A percentile compares a stretch with the other conserved stretches of the same genome.
Conservation (phyloP, 768 basidiomycete genomes). For the Leccinum disarticulatum region DNA sequence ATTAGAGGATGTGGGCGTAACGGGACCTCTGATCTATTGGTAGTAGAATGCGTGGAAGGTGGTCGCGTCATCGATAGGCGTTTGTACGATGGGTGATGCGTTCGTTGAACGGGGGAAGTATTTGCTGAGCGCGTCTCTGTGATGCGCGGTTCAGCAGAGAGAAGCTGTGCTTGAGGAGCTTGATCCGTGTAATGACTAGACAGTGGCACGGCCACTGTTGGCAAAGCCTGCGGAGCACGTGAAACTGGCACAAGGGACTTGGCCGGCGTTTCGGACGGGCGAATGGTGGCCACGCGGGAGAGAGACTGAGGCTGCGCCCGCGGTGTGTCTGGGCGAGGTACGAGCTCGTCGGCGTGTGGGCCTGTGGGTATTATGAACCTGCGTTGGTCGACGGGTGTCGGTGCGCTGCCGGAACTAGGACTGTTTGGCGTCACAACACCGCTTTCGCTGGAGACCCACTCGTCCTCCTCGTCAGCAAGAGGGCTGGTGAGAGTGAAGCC, state of each 20-base stretch:
- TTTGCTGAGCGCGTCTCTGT: slow-evolving; percentile 39
- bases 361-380: slow-evolving; percentile 10
- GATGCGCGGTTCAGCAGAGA: slow-evolving; percentile 20
- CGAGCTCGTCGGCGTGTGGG: slow-evolving; percentile 16
- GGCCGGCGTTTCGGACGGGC: slow-evolving; percentile 27
- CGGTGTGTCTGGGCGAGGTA: slow-evolving; percentile 30
- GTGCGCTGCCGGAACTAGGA: slow-evolving; percentile 43
- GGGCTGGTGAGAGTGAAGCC: slow-evolving; percentile 62
- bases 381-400: slow-evolving; percentile 32
- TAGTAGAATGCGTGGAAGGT: slow-evolving; percentile 61
- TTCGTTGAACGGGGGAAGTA: slow-evolving; percentile 39
- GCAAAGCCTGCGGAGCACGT: slow-evolving; percentile 20
- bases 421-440: slow-evolving; percentile 67
- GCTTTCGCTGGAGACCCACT: slow-evolving; percentile 79
- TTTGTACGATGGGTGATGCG: slow-evolving; percentile 36
- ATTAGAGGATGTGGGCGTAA: slow-evolving; percentile 77
- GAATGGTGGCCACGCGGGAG: slow-evolving; percentile 34
- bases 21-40: slow-evolving; percentile 35
- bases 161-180: slow-evolving; percentile 16
- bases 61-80: slow-evolving; percentile 54
- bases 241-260: slow-evolving; percentile 15
- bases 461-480: slow-evolving; percentile 57
- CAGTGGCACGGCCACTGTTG: slow-evolving; percentile 12
- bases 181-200: slow-evolving; percentile 12
- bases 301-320: slow-evolving; percentile 33